These are phyloP conservation scores for Talaromyces thailandensis DNA, from an alignment of 495 filamentous ascomycete genomes.

Conservation along the genomic window DNA sequence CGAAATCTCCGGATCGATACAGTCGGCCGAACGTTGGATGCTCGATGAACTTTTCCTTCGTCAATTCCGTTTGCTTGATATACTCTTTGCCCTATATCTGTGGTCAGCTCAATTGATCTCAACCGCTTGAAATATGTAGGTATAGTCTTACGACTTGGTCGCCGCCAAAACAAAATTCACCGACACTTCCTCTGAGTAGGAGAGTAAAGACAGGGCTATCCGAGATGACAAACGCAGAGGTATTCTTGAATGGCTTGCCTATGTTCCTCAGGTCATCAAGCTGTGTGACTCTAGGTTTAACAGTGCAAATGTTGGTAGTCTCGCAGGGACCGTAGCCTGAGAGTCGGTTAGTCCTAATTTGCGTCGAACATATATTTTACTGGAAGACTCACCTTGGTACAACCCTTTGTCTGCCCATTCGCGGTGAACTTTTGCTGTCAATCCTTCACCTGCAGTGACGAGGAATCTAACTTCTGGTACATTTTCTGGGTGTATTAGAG, in stretches of 20 bases:
- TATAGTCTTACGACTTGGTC: conserved; percentile 50
- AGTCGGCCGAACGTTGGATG: conserved; percentile 58
- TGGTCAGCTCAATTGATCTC: neutral
- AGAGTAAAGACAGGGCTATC: conserved; percentile 26
- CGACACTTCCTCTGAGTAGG: conserved; percentile 57
- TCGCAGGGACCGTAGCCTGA: conserved; percentile 62
- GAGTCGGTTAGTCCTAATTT: conserved; percentile 6
- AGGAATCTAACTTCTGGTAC: conserved; percentile 59
- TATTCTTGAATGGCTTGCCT: conserved; percentile 58
- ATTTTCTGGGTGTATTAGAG: conserved; percentile 49
- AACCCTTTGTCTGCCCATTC: conserved; percentile 59
- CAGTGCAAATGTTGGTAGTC: conserved; percentile 66
- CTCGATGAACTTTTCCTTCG: conserved; percentile 49
- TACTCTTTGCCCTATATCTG: conserved; percentile 46
- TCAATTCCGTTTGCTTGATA: conserved; percentile 47
- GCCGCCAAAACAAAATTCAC: conserved; percentile 79
- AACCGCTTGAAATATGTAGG: neutral
- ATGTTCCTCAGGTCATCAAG: conserved; percentile 48
- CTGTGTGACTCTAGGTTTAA: conserved; percentile 35
- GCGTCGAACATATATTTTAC: neutral
- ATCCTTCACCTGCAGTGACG: conserved; percentile 60
- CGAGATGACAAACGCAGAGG: conserved; percentile 57
- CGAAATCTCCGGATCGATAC: conserved; percentile 65
- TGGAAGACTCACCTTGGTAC: conserved; percentile 44
- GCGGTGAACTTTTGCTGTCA: conserved; percentile 55